Evolutionary conservation across 768 basidiomycete genomes (phyloP), one percentile per base, ranked within the genome.

Genomic region (Suillus luteus): DNA sequence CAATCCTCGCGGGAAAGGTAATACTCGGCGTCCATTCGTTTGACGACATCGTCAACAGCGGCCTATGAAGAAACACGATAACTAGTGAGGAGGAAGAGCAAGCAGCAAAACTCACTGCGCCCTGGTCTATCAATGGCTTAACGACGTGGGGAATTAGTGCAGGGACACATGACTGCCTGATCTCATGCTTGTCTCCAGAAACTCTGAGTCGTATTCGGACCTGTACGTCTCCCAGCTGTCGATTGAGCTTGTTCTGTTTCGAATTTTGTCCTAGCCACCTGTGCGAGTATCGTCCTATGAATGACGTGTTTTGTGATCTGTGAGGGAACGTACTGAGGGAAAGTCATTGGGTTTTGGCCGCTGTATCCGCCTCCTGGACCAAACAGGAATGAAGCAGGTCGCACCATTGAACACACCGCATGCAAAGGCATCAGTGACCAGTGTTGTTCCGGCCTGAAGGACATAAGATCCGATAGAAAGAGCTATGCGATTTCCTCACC

Each of bases 181-280:
- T 93, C 75, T 99, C 96, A 7, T 82, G 75, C 76, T 91, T 91
- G 77, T 96, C 88, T 7, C 93, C 95, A 9, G 96, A 96, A 0
- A 95, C 92, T 70, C 90, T 92, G 63, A 99, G 83, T 2, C 97
- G 89, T 96, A 99, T 97, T 57, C 91, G 90, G 51, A 94, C 91
- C 75, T 99, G 96, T 11, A 98, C 88, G 64, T 99, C 97, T 43
- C 84, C 85, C 19, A 99, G 81, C 66, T 91, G 89, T 43, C 96
- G 85, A 61, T 73, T 80, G 0, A 98, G 83, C 70, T 96, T 97
- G 67, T 71, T 82, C 74, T 92, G 90, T 71, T 96, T 96, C 63
- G 97, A 99, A 76, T 99, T 99, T 72, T 99, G 95, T 10, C 96
- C 96, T 14, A 99, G 87, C 94, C 95, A 99, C 71, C 96, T 98